Base-by-base conservation (phyloP, 2,329 filamentous ascomycete genomes). In the Fonsecaea multimorphosa region DNA sequence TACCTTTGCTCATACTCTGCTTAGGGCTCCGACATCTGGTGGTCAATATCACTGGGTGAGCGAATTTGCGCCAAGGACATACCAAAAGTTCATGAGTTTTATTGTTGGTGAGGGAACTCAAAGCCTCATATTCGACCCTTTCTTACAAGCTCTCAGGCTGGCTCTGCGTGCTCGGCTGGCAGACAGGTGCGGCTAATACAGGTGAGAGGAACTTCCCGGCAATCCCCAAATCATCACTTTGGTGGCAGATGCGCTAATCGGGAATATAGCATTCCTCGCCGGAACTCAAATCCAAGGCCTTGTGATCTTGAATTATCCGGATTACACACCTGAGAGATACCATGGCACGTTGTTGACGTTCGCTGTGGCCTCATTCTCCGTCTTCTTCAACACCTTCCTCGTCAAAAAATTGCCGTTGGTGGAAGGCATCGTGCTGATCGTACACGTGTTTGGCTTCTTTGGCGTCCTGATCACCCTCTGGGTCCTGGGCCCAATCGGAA, bases 251-350 rank as follows among this genome's bases (percentile, higher is more conserved):
- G 11, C 32, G 24, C 44, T 60, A 40, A 60, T 19, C 24, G 1
- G 7, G 24, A 4, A 14, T n/a, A 31, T 51, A 68, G 77, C 77
- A 12, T 81, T 80, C 72, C 76, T 82, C 16, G 79, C 78, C 6
- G 81, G 78, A 1, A 78, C 76, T 3, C 78, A 80, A 46, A 79
- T 83, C 2, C 80, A 83, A 70, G 81, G 79, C 0, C 67, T 84
- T 3, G 75, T 81, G 12, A 75, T 80, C 22, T 71, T 84, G 34
- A 82, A 82, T 65, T 72, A 81, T 56, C 74, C 75, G 1, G 72
- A 71, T 1, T 83, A 83, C 65, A 68, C 68, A 12, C 76, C 78
- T 1, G 72, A 81, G 58, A 67, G 75, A 62, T 83, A 80, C 79
- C 80, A 83, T 63, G 78, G 76, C 2, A 82, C 80, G 2, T 73